Conservation (phyloP, 495 filamentous ascomycete species). For the Aspergillus cavernicola region DNA sequence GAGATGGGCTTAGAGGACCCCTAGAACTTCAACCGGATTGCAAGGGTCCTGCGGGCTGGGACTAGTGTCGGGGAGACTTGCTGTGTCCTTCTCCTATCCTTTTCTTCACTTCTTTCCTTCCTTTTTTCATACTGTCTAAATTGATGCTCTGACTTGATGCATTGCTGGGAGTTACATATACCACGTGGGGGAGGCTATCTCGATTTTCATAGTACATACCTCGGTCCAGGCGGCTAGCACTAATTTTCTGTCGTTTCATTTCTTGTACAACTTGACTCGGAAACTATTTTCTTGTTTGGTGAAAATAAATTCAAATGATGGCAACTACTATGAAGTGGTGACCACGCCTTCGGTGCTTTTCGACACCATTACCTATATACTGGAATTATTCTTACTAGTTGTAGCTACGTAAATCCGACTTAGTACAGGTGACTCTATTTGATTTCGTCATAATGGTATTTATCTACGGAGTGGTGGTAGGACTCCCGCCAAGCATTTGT, state of each 20-base stretch:
- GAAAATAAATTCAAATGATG: conserved; percentile 29
- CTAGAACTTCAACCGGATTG: conserved; percentile 9
- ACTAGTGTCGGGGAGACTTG: conserved; percentile 12
- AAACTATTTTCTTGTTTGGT: conserved; percentile 2
- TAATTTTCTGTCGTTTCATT: conserved; percentile 10
- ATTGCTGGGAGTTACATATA: conserved; percentile 36
- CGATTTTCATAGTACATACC: conserved; percentile 12
- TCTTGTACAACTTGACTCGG: conserved; percentile 1
- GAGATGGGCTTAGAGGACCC: conserved; percentile 1
- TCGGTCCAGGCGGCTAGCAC: conserved; percentile 11
- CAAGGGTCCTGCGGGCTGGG: conserved; percentile 25
- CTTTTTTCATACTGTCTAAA: conserved; percentile 10
- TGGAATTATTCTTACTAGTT: too few species aligned
- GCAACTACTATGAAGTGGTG: conserved; percentile 23
- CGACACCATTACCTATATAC: too few species aligned
- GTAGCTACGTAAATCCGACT: too few species aligned
- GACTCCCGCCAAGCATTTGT: conserved; percentile 34
- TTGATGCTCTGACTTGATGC: conserved; percentile 27
- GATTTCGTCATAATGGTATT: too few species aligned
- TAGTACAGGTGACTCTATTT: too few species aligned
- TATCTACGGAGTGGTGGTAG: too few species aligned
- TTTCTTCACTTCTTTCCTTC: not conserved
- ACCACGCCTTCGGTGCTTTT: conserved; percentile 15
- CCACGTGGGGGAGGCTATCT: conserved; percentile 24
- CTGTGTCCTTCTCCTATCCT: not conserved